Base-by-base conservation (phyloP, 2,329 filamentous ascomycete genomes). In the Sporothrix brunneoviolacea region DNA sequence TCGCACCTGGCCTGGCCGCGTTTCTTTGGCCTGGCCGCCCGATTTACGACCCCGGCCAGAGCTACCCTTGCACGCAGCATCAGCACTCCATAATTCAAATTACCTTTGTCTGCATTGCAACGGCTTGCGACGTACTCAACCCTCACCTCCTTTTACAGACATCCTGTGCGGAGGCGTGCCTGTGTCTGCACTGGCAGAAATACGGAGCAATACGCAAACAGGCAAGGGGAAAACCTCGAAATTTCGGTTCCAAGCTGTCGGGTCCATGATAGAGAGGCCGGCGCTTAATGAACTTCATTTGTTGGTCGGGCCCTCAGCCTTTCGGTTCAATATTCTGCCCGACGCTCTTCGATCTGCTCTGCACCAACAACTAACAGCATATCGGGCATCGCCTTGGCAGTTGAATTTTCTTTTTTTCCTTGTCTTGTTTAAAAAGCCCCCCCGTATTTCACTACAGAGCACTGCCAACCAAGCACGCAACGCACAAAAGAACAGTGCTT, bases 201-300 rank as follows among this genome's bases (percentile, higher is more conserved):
- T 44, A 45, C 39, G 28, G 16, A 13, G 35, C 13, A 27, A n/a
- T 15, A 18, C 35, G 30, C 36, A 35, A 36, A 35, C 8, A 28
- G 4, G 22, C 5, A 28, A 18, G 30, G n/a, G 8, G 38, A 33
- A 38, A 42, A n/a, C 44, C 36, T 36, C 27, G 37, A 49, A 50
- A 53, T 50, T 52, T 56, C 51, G 51, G 33, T 54, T 56, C 56
- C 56, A 52, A 50, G 12, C 52, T 35, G 42, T 51, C 52, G 56
- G 56, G 54, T 43, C 48, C 18, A 3, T 47, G 27, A 41, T n/a
- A n/a, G 5, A 16, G 21, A 44, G 10, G 37, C 38, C 50, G 52
- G 56, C 56, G 56, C 56, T 56, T 54, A 56, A 57, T n/a, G 8
- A 33, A 19, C 37, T 37, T 15, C 33, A 37, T 43, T 41, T 48